These are phyloP conservation scores for Tetraselmis chui DNA, from an alignment of 139 green algal genomes.

Conservation along the genomic window DNA sequence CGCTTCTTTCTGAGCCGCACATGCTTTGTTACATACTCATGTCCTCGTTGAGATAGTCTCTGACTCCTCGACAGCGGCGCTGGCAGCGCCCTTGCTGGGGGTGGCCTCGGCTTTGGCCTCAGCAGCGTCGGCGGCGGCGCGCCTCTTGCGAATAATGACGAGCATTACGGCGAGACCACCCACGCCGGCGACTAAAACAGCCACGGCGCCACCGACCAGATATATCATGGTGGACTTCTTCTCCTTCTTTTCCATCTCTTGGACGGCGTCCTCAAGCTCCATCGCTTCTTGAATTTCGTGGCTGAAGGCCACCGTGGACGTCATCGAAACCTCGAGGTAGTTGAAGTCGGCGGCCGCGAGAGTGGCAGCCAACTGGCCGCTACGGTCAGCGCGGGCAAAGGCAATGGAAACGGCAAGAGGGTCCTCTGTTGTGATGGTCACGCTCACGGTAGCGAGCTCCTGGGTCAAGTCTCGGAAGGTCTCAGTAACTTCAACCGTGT, in stretches of 20 bases:
- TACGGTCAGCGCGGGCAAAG: neutral
- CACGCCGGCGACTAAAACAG: neutral
- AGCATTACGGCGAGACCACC: neutral
- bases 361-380: neutral
- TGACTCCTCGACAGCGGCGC: too few relatives aligned
- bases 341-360: neutral
- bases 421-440: neutral
- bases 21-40: too few relatives aligned
- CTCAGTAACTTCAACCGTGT: neutral
- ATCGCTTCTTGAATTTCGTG: neutral
- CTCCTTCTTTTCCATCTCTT: neutral
- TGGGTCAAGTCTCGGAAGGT: neutral
- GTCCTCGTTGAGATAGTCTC: too few relatives aligned
- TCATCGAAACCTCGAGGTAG: neutral
- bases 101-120: neutral
- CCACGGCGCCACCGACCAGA: neutral
- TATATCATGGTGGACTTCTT: neutral
- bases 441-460: neutral
- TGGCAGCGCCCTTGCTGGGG: neutral
- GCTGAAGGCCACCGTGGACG: neutral
- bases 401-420: neutral
- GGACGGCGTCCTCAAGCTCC: neutral
- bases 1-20: too few relatives aligned
- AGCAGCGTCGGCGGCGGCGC: neutral
- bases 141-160: neutral